phyloP scores from a whole-genome alignment of 768 basidiomycete species.

The Jaapia argillacea region DNA sequence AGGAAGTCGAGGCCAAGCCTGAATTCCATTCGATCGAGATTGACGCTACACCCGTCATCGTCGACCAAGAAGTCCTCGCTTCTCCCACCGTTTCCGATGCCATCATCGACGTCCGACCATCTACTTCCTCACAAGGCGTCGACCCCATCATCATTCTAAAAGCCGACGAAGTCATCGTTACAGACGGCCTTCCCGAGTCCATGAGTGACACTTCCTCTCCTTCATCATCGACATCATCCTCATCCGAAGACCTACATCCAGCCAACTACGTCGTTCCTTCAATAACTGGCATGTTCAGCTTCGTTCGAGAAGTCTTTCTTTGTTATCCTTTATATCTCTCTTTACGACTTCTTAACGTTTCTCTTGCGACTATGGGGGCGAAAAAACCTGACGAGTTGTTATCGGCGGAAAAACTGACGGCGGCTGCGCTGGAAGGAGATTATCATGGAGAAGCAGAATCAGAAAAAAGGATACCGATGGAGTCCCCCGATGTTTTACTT shows the following conservation, averaged over 20 bases:
- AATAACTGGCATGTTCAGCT: slow-evolving; percentile 28
- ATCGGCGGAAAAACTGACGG: slow-evolving; percentile 3
- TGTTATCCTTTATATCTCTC: slow-evolving; percentile 41
- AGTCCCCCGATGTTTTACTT: not conserved
- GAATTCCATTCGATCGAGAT: slow-evolving; percentile 30
- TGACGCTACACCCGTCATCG: slow-evolving; percentile 41
- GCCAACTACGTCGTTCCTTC: not conserved
- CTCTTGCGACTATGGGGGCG: slow-evolving; percentile 19
- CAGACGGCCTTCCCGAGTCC: slow-evolving; percentile 1
- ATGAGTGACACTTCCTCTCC: not conserved
- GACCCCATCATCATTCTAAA: slow-evolving; percentile 9
- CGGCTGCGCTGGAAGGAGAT: slow-evolving; percentile 4
- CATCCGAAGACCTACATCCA: not conserved
- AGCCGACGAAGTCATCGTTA: slow-evolving; percentile 5
- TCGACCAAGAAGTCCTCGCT: slow-evolving; percentile 37
- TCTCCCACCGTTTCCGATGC: slow-evolving; percentile 23
- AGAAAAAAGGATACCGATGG: slow-evolving; percentile 9
- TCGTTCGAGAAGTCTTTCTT: slow-evolving; percentile 38
- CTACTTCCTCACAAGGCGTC: slow-evolving; percentile 13
- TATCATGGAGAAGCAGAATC: slow-evolving; percentile 1
- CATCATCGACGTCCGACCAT: slow-evolving; percentile 18
- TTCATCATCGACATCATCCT: not conserved
- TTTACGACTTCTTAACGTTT: slow-evolving; percentile 27
- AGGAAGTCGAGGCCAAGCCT: slow-evolving; percentile 30
- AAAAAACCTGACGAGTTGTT: not conserved